Percentiles rank a stretch among this genome's conserved stretches.
Evolutionary conservation across 192 early-diverging fungal genomes (phyloP).

Genomic region (Coemansia asiatica): DNA sequence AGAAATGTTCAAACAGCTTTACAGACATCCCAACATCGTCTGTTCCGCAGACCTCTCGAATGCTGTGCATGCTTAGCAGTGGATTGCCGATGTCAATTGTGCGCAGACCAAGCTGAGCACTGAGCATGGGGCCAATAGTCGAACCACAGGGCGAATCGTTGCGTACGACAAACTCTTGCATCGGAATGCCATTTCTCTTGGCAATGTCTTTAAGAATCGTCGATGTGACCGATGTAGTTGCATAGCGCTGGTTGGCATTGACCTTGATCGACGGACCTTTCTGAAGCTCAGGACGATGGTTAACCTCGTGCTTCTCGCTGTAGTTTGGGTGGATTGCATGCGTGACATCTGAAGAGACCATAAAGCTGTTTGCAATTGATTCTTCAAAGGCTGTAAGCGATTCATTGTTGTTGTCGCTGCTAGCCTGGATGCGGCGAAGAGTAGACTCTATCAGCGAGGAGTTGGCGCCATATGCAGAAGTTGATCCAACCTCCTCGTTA

Average conservation of each 20-base stretch:
- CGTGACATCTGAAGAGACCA: constrained; percentile 94
- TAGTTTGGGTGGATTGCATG: constrained; percentile 92
- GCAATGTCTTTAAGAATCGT: constrained; percentile 77
- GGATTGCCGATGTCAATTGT: constrained; percentile 97
- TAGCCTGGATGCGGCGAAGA: constrained; percentile 63
- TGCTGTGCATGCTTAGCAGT: constrained; percentile 96
- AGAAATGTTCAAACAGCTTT: constrained; percentile 71
- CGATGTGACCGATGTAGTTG: constrained; percentile 72
- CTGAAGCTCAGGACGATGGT: constrained; percentile 90
- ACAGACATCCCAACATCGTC: constrained; percentile 86
- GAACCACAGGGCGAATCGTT: constrained; percentile 95
- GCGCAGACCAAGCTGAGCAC: constrained; percentile 88
- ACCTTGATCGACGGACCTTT: constrained; percentile 94
- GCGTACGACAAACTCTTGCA: constrained; percentile 90
- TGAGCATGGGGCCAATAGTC: constrained; percentile 97
- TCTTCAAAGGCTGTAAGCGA: constrained; percentile 75
- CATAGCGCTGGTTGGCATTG: constrained; percentile 94
- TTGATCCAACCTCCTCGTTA: constrained; percentile 96
- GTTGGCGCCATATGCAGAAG: constrained; percentile 91
- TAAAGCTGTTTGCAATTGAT: constrained; percentile 76
- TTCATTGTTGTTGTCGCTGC: constrained; percentile 20
- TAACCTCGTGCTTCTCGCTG: constrained; percentile 88
- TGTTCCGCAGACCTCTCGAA: constrained; percentile 86
- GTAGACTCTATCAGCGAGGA: constrained; percentile 80
- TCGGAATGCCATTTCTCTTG: constrained; percentile 69